Percentiles rank a stretch among this genome's conserved stretches.
phyloP scores from a whole-genome alignment of 495 filamentous ascomycete genomes.

The Sphaerosporella brunnea region DNA sequence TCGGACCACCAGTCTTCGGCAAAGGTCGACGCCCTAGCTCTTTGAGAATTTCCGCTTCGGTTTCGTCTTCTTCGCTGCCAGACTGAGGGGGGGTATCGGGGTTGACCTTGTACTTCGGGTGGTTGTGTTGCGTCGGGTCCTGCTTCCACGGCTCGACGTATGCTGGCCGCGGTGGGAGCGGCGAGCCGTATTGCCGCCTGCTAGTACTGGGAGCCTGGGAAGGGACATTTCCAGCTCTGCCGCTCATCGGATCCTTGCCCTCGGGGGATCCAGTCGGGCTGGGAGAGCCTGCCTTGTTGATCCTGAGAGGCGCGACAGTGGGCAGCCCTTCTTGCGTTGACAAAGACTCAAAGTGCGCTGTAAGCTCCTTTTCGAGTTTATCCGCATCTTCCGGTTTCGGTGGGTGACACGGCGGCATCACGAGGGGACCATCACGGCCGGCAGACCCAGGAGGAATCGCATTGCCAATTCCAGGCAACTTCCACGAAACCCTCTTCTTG shows the following conservation, averaged over 20 bases:
- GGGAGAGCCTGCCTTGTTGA: conserved; percentile 12
- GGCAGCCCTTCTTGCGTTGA: conserved; percentile 16
- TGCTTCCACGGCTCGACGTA: conserved; percentile 24
- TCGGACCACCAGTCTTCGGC: conserved; percentile 13
- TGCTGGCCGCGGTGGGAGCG: conserved; percentile 8
- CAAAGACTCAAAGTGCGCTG: conserved; percentile 18
- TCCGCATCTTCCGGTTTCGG: conserved; percentile 18
- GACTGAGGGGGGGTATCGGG: conserved; percentile 14
- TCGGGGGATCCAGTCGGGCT: neutral
- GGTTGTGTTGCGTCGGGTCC: conserved; percentile 24
- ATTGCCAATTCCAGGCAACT: neutral
- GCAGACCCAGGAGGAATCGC: conserved; percentile 11
- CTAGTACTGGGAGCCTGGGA: neutral
- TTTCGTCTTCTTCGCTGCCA: conserved; percentile 22
- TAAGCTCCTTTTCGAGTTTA: conserved; percentile 21
- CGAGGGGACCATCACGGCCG: conserved; percentile 13
- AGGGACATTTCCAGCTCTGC: neutral
- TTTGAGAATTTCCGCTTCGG: conserved; percentile 23
- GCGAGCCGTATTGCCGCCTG: neutral
- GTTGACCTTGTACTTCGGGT: conserved; percentile 22
- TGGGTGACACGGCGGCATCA: conserved; percentile 24
- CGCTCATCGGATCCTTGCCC: neutral
- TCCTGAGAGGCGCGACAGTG: conserved; percentile 19
- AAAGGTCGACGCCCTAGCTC: conserved; percentile 20
- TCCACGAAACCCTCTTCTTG: conserved; percentile 24